Percentiles rank a stretch among this genome's conserved stretches.
These are phyloP conservation scores for Trichoderma sp. DNA, from an alignment of 2,329 filamentous ascomycete species.

Conservation along the genomic window DNA sequence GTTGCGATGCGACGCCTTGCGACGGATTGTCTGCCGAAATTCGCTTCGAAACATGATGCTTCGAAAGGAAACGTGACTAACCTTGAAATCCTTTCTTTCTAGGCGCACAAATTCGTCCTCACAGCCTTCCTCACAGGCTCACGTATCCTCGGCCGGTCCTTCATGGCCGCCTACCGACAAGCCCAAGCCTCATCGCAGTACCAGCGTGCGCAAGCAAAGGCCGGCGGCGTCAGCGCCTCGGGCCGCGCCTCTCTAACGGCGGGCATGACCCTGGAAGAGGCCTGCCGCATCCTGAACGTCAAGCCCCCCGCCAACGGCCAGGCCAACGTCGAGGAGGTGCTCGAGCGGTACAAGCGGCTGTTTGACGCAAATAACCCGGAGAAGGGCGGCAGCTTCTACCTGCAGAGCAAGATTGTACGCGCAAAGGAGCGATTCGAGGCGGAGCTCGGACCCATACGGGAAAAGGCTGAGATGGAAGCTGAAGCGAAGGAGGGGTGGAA, in stretches of 20 bases:
- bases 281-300: slow-evolving; percentile 96
- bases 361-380: slow-evolving; percentile 94
- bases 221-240: slow-evolving; percentile 55
- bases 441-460: slow-evolving; percentile 74
- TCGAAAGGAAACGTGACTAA: not conserved
- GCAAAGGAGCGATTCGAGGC: slow-evolving; percentile 91
- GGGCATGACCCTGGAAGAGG: slow-evolving; percentile 91
- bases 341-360: slow-evolving; percentile 87
- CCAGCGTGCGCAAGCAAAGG: slow-evolving; percentile 70
- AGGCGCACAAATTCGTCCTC: slow-evolving; percentile 90
- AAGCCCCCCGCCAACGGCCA: slow-evolving; percentile 77
- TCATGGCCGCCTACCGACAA: slow-evolving; percentile 93
- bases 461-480: slow-evolving; percentile 73
- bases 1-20: not conserved
- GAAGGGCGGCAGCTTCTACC: slow-evolving; percentile 96
- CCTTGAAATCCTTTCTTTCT: not conserved
- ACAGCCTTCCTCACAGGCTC: slow-evolving; percentile 89
- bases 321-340: slow-evolving; percentile 76
- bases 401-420: slow-evolving; percentile 94
- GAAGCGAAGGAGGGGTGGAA: slow-evolving; percentile 87
- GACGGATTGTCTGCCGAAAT: not conserved
- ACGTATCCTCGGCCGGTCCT: slow-evolving; percentile 90
- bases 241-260: slow-evolving; percentile 61
- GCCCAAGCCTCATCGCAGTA: slow-evolving; percentile 86
- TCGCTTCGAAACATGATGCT: not conserved